Evolutionary conservation across 2,329 filamentous ascomycete genomes (phyloP).

Genomic region (Claviceps sp.): DNA sequence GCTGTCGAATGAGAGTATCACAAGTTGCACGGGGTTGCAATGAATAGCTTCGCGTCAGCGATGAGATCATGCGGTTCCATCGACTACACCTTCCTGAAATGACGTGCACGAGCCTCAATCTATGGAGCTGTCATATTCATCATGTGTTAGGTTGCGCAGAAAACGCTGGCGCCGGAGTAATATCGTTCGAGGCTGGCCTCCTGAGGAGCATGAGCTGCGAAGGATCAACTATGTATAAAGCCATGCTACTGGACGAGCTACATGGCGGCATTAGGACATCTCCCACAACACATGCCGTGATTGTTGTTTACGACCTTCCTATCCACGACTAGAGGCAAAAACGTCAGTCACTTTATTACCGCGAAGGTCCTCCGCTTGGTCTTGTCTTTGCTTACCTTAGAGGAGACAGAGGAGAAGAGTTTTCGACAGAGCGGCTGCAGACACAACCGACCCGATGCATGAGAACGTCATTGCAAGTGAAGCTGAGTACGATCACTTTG

Average conservation of each 20-base stretch:
- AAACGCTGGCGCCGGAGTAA: neutral
- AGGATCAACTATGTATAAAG: too few relatives aligned
- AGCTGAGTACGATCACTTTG: too few relatives aligned
- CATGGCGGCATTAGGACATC: neutral
- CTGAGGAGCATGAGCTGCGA: neutral
- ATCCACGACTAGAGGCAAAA: neutral
- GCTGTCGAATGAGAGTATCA: neutral
- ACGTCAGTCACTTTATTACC: neutral
- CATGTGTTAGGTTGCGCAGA: neutral
- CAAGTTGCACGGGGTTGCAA: neutral
- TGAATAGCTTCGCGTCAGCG: neutral
- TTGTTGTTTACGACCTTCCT: neutral
- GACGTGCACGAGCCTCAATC: neutral
- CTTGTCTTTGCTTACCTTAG: neutral
- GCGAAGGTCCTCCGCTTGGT: neutral
- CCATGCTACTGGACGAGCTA: too few relatives aligned
- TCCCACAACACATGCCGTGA: neutral
- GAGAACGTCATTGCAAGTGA: too few relatives aligned
- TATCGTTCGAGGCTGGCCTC: neutral
- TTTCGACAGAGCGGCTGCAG: too few relatives aligned
- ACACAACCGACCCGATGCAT: too few relatives aligned
- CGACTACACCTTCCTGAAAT: neutral
- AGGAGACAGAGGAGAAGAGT: too few relatives aligned
- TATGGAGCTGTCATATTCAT: neutral
- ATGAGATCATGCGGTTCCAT: neutral